Conservation (phyloP, 805 yeast species). For the Yarrowia bubula region DNA sequence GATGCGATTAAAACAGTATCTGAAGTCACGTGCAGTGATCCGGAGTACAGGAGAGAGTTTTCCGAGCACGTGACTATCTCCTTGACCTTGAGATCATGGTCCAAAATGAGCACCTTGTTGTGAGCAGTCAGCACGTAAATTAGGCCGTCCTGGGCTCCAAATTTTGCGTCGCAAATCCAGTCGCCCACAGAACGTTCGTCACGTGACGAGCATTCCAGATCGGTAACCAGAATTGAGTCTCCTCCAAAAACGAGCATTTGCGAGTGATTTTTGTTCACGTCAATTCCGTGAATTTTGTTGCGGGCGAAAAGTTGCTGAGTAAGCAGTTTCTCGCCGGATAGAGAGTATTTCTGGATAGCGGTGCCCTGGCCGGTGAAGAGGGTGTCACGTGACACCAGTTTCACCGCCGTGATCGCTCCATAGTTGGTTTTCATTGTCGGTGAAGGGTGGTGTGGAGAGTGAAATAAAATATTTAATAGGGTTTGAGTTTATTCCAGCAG, state of each 20-base stretch:
- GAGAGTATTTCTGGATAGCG: slow-evolving; percentile 54
- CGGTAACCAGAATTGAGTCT: slow-evolving; percentile 55
- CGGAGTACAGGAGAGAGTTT: slow-evolving; percentile 84
- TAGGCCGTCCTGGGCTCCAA: slow-evolving; percentile 42
- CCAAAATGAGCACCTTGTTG: slow-evolving; percentile 54
- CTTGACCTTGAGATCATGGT: slow-evolving; percentile 35
- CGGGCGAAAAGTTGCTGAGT: slow-evolving; percentile 54
- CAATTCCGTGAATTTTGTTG: slow-evolving; percentile 82
- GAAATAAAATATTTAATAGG: too few species aligned
- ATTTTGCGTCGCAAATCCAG: slow-evolving; percentile 72
- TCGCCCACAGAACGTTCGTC: slow-evolving; percentile 52
- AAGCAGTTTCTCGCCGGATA: slow-evolving; percentile 42
- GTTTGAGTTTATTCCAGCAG: too few species aligned
- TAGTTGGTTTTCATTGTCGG: not conserved
- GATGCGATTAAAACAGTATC: slow-evolving; percentile 62
- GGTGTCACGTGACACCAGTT: slow-evolving; percentile 52
- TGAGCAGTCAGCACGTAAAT: slow-evolving; percentile 73
- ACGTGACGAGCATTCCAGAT: slow-evolving; percentile 38
- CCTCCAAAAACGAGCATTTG: slow-evolving; percentile 61
- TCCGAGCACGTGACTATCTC: slow-evolving; percentile 53
- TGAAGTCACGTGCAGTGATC: slow-evolving; percentile 54
- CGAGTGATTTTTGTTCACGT: slow-evolving; percentile 39
- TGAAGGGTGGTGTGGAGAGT: not conserved
- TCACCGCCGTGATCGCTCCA: slow-evolving; percentile 52
- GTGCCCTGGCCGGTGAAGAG: slow-evolving; percentile 75